Base-by-base conservation (phyloP, 148 eudicot species). In the Rhododendron simsii region DNA sequence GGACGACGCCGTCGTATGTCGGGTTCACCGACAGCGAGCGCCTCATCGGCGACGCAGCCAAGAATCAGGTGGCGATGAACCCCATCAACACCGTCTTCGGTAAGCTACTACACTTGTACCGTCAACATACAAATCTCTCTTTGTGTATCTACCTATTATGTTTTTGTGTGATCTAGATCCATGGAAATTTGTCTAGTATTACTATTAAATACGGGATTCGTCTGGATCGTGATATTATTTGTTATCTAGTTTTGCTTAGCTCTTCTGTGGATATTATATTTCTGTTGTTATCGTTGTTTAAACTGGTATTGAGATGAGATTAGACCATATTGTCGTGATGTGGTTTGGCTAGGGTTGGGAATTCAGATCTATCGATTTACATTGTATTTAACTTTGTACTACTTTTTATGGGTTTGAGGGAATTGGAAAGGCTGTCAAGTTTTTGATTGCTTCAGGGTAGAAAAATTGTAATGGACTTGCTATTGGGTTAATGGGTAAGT, bases 71-170 rank as follows among this genome's bases (percentile, higher is more conserved):
- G 30, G 81, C 81, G 28, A 78, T 78, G 81, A 78, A 78, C 33
- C 81, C 81, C 26, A 78, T 78, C 30, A 78, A 78, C 55, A 78
- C 81, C 51, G 81, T 78, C 81, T 78, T 78, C 26, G 81, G 81
- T 78, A 78, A 78, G 81, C 30, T 45, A 44, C 50, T 23, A 20
- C 30, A 20, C 2, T 48, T 7, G 45, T 16, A 7, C 37, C 78
- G 2, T 12, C 6, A 5, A 1, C 39, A 0, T 4, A 15, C 14
- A 7, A 2, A 33, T 73, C 77, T 37, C 7, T 76, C 18, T 9
- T 78, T 78, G 9, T 78, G 1, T 12, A n/a, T 48, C 13, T 12
- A 47, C 35, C 0, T 2, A 11, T 10, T 8, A 0, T 21, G 33
- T 57, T 5, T 78, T 48, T 45, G 15, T 44, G 8, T n/a, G 30